phyloP scores from a whole-genome alignment of 2,329 filamentous ascomycete species.

The Talaromyces sp. region DNA sequence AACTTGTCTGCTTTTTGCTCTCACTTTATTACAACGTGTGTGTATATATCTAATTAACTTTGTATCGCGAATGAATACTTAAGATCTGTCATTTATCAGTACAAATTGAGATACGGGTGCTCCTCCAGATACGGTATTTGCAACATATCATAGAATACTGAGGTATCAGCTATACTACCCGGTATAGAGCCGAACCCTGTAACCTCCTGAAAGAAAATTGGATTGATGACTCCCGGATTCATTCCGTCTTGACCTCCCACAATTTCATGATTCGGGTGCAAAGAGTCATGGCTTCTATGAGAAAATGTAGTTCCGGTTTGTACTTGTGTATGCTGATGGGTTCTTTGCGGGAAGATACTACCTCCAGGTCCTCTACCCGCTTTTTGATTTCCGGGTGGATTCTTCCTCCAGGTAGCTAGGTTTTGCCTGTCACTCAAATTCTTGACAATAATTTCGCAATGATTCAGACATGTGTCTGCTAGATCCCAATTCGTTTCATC shows the following conservation, averaged over 20 bases:
- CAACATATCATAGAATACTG: conserved; percentile 12
- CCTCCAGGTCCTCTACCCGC: background rate
- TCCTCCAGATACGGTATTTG: conserved; percentile 16
- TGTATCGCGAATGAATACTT: background rate
- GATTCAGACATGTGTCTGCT: conserved; percentile 23
- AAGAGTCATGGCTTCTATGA: background rate
- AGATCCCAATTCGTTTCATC: conserved; percentile 23
- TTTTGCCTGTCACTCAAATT: conserved; percentile 19
- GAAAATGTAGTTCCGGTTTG: background rate
- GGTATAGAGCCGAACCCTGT: background rate
- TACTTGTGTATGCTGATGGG: background rate
- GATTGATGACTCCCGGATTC: background rate
- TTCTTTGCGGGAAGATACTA: background rate
- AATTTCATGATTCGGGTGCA: background rate
- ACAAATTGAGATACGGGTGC: conserved; percentile 17
- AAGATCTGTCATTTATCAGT: background rate
- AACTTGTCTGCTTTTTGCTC: background rate
- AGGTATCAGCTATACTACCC: background rate
- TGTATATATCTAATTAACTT: background rate
- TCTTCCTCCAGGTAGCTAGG: conserved; percentile 5
- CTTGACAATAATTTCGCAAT: conserved; percentile 22
- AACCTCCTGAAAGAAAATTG: conserved; percentile 3
- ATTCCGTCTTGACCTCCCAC: background rate
- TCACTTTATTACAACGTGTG: background rate
- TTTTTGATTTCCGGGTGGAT: background rate